Conservation (phyloP, 768 basidiomycete species). For the Kwoniella dendrophila region DNA sequence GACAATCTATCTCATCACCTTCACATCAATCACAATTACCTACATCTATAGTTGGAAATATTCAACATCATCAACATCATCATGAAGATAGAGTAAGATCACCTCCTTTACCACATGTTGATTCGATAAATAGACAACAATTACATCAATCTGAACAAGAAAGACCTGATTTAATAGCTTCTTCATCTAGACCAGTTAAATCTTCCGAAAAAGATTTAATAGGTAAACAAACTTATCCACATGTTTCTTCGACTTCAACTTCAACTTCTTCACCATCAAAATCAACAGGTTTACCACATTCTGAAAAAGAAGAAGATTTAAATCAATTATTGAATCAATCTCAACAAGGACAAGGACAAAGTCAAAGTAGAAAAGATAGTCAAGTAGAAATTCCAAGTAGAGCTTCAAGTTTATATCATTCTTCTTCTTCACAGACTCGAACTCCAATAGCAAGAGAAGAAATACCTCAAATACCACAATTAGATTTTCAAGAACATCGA, state of each 20-base stretch:
- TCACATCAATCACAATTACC: background rate
- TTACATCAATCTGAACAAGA: conserved; percentile 8
- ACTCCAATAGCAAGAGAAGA: background rate
- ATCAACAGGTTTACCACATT: conserved; percentile 1
- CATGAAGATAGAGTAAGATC: background rate
- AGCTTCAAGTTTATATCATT: conserved; percentile 9
- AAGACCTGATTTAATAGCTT: conserved; percentile 14
- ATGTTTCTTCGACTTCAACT: too few relatives aligned
- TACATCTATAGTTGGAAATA: background rate
- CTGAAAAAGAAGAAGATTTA: background rate
- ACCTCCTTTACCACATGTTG: conserved; percentile 25
- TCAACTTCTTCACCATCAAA: too few relatives aligned
- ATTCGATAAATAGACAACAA: conserved; percentile 7
- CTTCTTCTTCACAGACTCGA: background rate
- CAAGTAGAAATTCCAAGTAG: conserved; percentile 15
- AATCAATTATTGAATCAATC: background rate
- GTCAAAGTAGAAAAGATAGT: background rate
- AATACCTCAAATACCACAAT: background rate
- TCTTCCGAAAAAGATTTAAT: conserved; percentile 1
- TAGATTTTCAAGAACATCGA: conserved; percentile 1
- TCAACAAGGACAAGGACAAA: background rate
- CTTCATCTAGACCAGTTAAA: conserved; percentile 8
- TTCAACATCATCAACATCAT: background rate
- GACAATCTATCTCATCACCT: background rate
- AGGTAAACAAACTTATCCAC: background rate